Percentiles rank a stretch among this genome's conserved stretches.
Evolutionary conservation across 257 asterid species (phyloP).

Genomic region (Jacaranda mimosifolia): DNA sequence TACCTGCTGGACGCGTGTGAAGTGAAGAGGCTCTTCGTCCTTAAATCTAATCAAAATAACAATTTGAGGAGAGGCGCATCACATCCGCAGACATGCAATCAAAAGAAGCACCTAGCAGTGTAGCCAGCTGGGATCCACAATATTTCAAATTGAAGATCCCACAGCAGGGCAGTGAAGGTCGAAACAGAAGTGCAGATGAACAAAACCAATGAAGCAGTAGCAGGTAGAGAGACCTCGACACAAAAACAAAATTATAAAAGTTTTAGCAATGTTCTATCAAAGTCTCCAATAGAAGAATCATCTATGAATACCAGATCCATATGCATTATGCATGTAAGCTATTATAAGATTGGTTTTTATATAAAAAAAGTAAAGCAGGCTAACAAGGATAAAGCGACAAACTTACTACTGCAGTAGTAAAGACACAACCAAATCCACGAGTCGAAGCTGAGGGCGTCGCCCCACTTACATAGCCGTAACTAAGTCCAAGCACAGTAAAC

Average conservation of each 20-base stretch:
- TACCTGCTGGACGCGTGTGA: conserved; percentile 67
- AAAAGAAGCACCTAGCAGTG: conserved; percentile 77
- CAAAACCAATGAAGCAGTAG: conserved; percentile 68
- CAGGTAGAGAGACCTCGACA: conserved; percentile 71
- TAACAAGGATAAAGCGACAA: conserved; percentile 37
- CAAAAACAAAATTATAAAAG: conserved; percentile 63
- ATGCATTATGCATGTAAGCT: conserved; percentile 26
- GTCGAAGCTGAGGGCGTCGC: conserved; percentile 59
- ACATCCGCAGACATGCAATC: conserved; percentile 72
- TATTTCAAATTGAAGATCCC: conserved; percentile 54
- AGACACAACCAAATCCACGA: conserved; percentile 72
- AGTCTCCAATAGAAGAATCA: conserved; percentile 37
- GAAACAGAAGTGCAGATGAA: conserved; percentile 69
- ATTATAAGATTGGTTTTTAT: conserved; percentile 30
- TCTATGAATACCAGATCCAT: conserved; percentile 41
- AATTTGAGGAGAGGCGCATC: conserved; percentile 61
- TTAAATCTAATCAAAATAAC: conserved; percentile 54
- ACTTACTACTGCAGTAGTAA: conserved; percentile 52
- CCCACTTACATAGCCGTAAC: conserved; percentile 65
- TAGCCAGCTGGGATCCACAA: conserved; percentile 38
- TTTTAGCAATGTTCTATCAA: conserved; percentile 49
- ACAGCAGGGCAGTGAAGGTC: conserved; percentile 59
- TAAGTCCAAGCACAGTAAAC: conserved; percentile 60
- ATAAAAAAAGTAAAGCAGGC: conserved; percentile 23
- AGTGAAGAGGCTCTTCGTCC: conserved; percentile 61